phyloP scores from a whole-genome alignment of 108 stramenopile species.

The Fistulifera solaris region DNA sequence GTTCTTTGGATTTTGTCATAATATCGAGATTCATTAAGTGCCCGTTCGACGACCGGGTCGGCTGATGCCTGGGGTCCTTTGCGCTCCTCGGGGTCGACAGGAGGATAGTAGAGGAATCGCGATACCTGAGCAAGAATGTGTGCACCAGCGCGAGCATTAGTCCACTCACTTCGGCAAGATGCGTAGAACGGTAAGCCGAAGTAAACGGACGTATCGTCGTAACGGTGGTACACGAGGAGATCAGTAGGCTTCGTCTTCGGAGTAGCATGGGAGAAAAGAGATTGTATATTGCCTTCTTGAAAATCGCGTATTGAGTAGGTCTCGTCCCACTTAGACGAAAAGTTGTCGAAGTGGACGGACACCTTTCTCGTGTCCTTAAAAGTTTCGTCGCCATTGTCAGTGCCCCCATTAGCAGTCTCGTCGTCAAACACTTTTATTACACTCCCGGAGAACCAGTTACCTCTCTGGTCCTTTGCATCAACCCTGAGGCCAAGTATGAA shows the following conservation, averaged over 20 bases:
- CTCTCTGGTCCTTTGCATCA: conserved; percentile 87
- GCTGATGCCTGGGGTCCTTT: neutral
- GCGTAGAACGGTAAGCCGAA: conserved; percentile 74
- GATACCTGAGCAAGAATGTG: conserved; percentile 80
- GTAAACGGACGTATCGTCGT: conserved; percentile 28
- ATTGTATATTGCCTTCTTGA: conserved; percentile 52
- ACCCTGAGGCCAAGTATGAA: conserved; percentile 78
- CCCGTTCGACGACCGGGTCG: neutral
- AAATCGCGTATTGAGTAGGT: conserved; percentile 72
- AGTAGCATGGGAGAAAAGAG: conserved; percentile 69
- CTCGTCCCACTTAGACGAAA: conserved; percentile 90
- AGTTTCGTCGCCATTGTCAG: conserved; percentile 9
- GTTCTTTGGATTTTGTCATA: conserved; percentile 43
- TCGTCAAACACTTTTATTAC: conserved; percentile 67
- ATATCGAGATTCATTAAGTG: conserved; percentile 7
- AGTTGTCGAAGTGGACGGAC: conserved; percentile 89
- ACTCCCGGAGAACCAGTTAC: conserved; percentile 86
- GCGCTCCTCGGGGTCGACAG: neutral
- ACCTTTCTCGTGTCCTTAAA: conserved; percentile 30
- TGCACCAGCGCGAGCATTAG: conserved; percentile 80
- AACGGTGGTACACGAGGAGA: conserved; percentile 66
- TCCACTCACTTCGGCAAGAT: conserved; percentile 81
- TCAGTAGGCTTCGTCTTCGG: conserved; percentile 69
- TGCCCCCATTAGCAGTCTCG: conserved; percentile 11
- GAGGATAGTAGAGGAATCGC: conserved; percentile 39